Evolutionary conservation across 306 rosid genomes (phyloP), one percentile per base, ranked within the genome.

Genomic region (Gleditsia sinensis): DNA sequence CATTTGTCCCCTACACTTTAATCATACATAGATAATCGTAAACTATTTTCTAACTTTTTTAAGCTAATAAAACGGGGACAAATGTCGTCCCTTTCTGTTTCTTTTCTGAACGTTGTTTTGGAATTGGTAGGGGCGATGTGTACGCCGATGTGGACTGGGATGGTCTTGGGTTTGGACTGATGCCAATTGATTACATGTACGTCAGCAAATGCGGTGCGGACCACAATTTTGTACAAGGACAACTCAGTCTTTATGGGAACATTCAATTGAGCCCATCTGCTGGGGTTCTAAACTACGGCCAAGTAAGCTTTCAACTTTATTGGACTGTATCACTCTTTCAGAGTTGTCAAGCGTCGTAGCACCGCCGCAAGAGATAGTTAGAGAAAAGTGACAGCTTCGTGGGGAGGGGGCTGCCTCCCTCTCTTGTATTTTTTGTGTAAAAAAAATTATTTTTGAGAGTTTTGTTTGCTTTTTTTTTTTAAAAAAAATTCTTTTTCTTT

Each of bases 241-340:
- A 82, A 9, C 82, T 94, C 11, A 74, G 19, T 73, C 83, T 68
- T 45, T 94, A 83, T 56, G 96, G 92, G 1, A 86, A 87, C 79
- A 83, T 94, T 71, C 84, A 88, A 68, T 62, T 92, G 0, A 90
- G 92, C 79, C 99, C 99, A 3, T 79, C 99, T 0, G 93, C 99
- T 0, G 99, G 85, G 5, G 95, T 94, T 76, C 72, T 94, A 10
- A 94, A 94, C 65, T 94, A 94, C 66, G 99, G 95, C 0, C 99
- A 94, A 86, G 97, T 94, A 51, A 34, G 50, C 9, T 27, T 48
- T 13, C 9, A 32, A 24, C 19, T 0, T 13, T 4, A 5, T 3
- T 28, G n/a, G n/a, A n/a, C n/a, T n/a, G n/a, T n/a, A n/a, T n/a
- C n/a, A n/a, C n/a, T n/a, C n/a, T n/a, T n/a, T n/a, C n/a, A n/a